phyloP scores from a whole-genome alignment of 2,329 filamentous ascomycete species.

The Fusarium domesticum region DNA sequence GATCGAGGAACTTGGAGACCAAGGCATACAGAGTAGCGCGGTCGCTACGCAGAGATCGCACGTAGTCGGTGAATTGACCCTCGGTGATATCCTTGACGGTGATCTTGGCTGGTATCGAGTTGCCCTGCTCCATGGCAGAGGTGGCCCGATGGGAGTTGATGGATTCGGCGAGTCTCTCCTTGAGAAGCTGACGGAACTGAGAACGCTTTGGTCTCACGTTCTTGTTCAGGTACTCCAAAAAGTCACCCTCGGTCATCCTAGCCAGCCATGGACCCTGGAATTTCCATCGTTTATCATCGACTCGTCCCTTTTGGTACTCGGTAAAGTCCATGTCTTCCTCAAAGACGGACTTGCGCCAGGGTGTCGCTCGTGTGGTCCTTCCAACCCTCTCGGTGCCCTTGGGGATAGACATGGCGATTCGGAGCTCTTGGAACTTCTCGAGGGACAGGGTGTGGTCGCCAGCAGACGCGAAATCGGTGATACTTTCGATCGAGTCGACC shows the following conservation, averaged over 20 bases:
- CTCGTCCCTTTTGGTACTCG: slow-evolving; percentile 34
- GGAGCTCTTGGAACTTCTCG: slow-evolving; percentile 82
- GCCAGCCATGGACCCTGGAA: slow-evolving; percentile 66
- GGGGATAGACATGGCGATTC: slow-evolving; percentile 64
- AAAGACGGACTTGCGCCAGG: slow-evolving; percentile 53
- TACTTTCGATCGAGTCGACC: slow-evolving; percentile 80
- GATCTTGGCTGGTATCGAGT: slow-evolving; percentile 29
- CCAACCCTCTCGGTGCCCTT: slow-evolving; percentile 22
- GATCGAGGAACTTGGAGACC: slow-evolving; percentile 60
- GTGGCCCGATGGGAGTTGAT: slow-evolving; percentile 39
- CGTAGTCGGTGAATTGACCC: slow-evolving; percentile 48
- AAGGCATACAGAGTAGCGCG: slow-evolving; percentile 49
- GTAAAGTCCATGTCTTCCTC: slow-evolving; percentile 57
- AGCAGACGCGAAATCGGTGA: slow-evolving; percentile 85
- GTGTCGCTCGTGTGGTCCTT: slow-evolving; percentile 13
- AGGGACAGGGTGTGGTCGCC: slow-evolving; percentile 78
- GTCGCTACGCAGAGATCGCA: slow-evolving; percentile 53
- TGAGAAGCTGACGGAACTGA: slow-evolving; percentile 55
- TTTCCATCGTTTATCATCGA: slow-evolving; percentile 58
- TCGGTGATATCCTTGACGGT: slow-evolving; percentile 44
- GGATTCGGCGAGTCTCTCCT: slow-evolving; percentile 45
- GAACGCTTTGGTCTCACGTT: slow-evolving; percentile 51
- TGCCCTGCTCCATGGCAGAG: slow-evolving; percentile 40
- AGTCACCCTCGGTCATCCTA: slow-evolving; percentile 58
- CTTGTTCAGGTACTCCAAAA: slow-evolving; percentile 53